phyloP scores from a whole-genome alignment of 345 rosid genomes.

The Pistacia integerrima region DNA sequence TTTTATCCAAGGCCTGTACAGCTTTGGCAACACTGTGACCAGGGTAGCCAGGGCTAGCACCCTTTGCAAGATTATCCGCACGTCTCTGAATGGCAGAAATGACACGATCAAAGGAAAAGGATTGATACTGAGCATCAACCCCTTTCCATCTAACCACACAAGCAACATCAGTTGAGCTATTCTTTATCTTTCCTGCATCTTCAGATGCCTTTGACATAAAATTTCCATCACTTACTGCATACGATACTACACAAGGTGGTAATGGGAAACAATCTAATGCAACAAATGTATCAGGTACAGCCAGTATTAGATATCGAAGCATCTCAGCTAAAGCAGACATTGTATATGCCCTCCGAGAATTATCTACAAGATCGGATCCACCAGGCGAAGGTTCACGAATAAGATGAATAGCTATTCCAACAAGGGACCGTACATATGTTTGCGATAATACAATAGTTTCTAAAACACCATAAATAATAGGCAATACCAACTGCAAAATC shows the following conservation, averaged over 20 bases:
- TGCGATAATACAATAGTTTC: conserved; percentile 87
- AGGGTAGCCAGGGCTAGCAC: conserved; percentile 68
- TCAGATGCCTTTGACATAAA: conserved; percentile 70
- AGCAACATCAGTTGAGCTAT: conserved; percentile 50
- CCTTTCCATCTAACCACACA: conserved; percentile 58
- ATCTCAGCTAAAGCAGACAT: conserved; percentile 86
- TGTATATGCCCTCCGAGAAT: conserved; percentile 93
- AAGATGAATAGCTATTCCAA: conserved; percentile 72
- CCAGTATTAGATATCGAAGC: conserved; percentile 85
- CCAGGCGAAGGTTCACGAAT: conserved; percentile 88
- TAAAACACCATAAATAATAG: conserved; percentile 81
- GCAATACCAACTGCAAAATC: conserved; percentile 82
- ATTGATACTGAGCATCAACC: conserved; percentile 73
- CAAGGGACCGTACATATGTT: conserved; percentile 80
- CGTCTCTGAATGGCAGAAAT: conserved; percentile 71
- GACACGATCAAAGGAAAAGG: conserved; percentile 68
- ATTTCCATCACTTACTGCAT: conserved; percentile 65
- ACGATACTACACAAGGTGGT: conserved; percentile 72
- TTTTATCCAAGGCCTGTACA: conserved; percentile 85
- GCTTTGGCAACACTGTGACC: conserved; percentile 80
- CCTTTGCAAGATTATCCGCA: conserved; percentile 77
- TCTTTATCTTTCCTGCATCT: conserved; percentile 62
- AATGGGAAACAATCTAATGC: conserved; percentile 94
- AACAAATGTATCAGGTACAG: conserved; percentile 96
- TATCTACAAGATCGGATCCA: conserved; percentile 92